Evolutionary conservation across 2,329 filamentous ascomycete species (phyloP).

Genomic region (Nigrospora oryzae): DNA sequence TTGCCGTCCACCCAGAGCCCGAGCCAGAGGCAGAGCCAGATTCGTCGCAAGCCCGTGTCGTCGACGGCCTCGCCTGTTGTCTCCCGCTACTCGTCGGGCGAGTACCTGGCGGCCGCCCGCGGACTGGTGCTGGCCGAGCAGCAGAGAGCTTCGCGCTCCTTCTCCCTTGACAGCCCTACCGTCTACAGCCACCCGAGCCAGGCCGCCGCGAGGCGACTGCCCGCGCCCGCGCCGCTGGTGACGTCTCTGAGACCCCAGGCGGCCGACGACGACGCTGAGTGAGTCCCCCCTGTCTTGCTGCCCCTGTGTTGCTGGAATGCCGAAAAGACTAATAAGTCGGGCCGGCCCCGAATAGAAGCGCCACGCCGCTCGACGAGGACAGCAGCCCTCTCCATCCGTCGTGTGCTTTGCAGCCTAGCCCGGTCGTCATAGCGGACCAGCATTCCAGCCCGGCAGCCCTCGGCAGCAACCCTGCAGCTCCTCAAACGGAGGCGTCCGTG

Average conservation of each 20-base stretch:
- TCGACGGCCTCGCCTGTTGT: constrained; percentile 43
- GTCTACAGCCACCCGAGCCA: constrained; percentile 33
- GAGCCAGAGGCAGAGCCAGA: constrained; percentile 12
- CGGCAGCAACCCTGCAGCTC: constrained; percentile 30
- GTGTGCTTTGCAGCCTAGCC: constrained; percentile 9
- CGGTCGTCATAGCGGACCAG: constrained; percentile 16
- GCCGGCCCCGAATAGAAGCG: too few relatives aligned
- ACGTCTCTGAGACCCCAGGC: constrained; percentile 11
- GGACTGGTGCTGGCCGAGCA: constrained; percentile 41
- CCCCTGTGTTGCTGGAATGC: too few relatives aligned
- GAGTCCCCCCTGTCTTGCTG: too few relatives aligned
- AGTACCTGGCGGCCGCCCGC: constrained; percentile 24
- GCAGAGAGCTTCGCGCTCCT: constrained; percentile 44
- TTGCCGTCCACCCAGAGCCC: constrained; percentile 13
- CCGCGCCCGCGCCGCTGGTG: too few relatives aligned
- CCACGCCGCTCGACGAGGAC: too few relatives aligned
- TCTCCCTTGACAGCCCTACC: constrained; percentile 51
- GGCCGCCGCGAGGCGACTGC: too few relatives aligned
- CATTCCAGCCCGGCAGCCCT: constrained; percentile 14
- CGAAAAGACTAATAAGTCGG: too few relatives aligned
- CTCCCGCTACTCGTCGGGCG: constrained; percentile 36
- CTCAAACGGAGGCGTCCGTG: constrained; percentile 33
- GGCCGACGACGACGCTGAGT: too few relatives aligned
- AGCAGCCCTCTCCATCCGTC: background rate
- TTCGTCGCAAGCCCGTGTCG: constrained; percentile 55